Percentiles rank a stretch among this genome's conserved stretches.
These are phyloP conservation scores for Astrothelium macrocarpum DNA, from an alignment of 495 filamentous ascomycete species.

Conservation along the genomic window DNA sequence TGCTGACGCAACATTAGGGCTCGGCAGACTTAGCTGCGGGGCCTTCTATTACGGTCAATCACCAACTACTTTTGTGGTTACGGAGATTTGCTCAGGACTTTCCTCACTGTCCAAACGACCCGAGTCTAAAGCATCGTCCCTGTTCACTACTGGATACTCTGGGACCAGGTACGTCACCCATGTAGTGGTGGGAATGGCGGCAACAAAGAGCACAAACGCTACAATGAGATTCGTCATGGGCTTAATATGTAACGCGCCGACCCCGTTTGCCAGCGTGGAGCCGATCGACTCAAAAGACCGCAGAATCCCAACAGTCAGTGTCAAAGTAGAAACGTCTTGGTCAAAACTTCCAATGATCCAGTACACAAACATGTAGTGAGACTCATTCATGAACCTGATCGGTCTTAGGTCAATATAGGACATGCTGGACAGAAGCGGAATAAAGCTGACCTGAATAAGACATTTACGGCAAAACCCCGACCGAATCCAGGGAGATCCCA, in stretches of 20 bases:
- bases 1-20: too few relatives aligned
- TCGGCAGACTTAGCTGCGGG: too few relatives aligned
- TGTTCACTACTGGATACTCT: conserved; percentile 23
- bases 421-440: background rate
- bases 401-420: background rate
- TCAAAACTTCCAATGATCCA: conserved; percentile 44
- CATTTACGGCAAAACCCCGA: conserved; percentile 33
- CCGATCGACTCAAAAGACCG: conserved; percentile 43
- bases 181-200: conserved; percentile 34
- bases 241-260: conserved; percentile 35
- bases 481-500: conserved; percentile 35
- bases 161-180: conserved; percentile 33
- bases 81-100: too few relatives aligned
- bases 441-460: conserved; percentile 27
- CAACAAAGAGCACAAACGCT: conserved; percentile 35
- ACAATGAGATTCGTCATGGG: conserved; percentile 39
- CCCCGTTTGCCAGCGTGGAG: conserved; percentile 40
- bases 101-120: background rate
- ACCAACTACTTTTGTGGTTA: too few relatives aligned
- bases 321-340: conserved; percentile 39
- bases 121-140: background rate
- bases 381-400: conserved; percentile 33
- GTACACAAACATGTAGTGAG: conserved; percentile 40
- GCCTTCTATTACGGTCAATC: too few relatives aligned
- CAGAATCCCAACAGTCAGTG: conserved; percentile 40